Percentiles rank a stretch among this genome's conserved stretches.
Evolutionary conservation across 2,329 filamentous ascomycete species (phyloP).

Genomic region (Diaporthe velutina): DNA sequence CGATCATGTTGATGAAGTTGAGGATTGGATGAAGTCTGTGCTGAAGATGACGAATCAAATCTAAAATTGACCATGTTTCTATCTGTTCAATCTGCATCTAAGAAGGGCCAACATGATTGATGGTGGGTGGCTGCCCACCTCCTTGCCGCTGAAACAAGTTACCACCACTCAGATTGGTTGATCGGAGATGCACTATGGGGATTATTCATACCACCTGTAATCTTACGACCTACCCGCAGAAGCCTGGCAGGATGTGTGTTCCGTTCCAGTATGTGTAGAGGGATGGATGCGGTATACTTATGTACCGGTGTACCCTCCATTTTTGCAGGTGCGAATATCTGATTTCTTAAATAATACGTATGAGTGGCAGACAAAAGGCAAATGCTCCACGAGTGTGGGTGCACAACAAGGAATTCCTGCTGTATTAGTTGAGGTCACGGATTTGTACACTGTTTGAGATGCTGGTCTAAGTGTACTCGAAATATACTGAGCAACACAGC

Average conservation of each 20-base stretch:
- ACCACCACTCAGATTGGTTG: neutral
- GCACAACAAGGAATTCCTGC: neutral
- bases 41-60: neutral
- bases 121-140: neutral
- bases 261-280: neutral
- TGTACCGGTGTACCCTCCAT: too few relatives aligned
- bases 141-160: neutral
- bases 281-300: neutral
- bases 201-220: neutral
- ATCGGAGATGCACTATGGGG: neutral
- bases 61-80: neutral
- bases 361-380: neutral
- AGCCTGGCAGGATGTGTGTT: neutral
- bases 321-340: too few relatives aligned
- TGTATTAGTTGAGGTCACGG: neutral
- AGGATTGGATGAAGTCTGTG: slow-evolving; percentile 16
- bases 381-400: neutral
- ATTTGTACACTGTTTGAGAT: neutral
- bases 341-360: neutral
- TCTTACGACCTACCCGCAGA: neutral
- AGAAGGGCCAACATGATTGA: neutral
- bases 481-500: neutral
- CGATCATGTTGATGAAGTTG: slow-evolving; percentile 30
- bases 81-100: neutral
- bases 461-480: neutral